phyloP scores from a whole-genome alignment of 164 flowering plant genomes.

The Aristolochia californica region DNA sequence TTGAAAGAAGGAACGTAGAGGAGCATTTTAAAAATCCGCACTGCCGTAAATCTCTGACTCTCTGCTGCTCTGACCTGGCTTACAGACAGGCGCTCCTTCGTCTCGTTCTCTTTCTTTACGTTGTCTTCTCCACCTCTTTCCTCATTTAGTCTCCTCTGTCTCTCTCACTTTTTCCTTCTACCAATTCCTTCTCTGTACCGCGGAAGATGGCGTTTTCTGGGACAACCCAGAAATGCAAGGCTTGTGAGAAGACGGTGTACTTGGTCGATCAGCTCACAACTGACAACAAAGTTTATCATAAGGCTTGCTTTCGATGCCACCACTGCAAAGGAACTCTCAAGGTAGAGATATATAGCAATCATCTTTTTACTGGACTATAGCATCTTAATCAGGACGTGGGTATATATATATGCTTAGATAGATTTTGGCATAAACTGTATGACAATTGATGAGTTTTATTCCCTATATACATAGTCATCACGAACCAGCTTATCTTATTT shows the following conservation, averaged over 20 bases:
- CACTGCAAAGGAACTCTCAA: slow-evolving; percentile 88
- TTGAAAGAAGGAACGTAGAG: too few species aligned
- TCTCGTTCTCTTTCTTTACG: background rate
- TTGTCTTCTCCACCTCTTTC: background rate
- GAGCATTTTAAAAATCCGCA: too few species aligned
- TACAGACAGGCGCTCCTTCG: too few species aligned
- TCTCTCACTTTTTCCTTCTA: background rate
- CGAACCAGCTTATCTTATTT: background rate
- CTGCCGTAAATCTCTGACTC: too few species aligned
- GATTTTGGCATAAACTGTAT: too few species aligned
- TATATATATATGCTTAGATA: background rate
- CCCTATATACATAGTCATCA: too few species aligned
- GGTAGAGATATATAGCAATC: slow-evolving; percentile 10
- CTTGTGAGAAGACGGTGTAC: slow-evolving; percentile 79
- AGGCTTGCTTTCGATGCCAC: slow-evolving; percentile 76
- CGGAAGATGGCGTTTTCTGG: slow-evolving; percentile 47
- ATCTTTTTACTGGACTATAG: background rate
- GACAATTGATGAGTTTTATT: background rate
- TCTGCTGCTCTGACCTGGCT: too few species aligned
- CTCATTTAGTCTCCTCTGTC: background rate
- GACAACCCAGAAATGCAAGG: slow-evolving; percentile 75
- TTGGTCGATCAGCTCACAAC: slow-evolving; percentile 69
- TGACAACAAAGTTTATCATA: slow-evolving; percentile 62
- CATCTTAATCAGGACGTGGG: too few species aligned
- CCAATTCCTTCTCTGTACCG: background rate